Conservation (phyloP, 805 yeast species). For the Pichia phayaonensis region DNA sequence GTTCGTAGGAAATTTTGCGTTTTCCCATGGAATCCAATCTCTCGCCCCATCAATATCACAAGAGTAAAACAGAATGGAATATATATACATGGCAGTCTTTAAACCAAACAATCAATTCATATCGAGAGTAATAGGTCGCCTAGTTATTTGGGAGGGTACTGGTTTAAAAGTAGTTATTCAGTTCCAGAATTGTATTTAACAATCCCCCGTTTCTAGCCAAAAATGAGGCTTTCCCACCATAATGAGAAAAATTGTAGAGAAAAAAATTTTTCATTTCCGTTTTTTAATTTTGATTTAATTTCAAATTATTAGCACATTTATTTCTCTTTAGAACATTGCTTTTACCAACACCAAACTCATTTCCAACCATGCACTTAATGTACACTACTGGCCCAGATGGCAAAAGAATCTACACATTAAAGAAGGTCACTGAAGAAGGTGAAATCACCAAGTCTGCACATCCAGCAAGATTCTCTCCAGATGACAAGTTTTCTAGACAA, state of each 20-base stretch:
- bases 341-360: neutral
- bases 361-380: constrained; percentile 84
- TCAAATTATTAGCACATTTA: neutral
- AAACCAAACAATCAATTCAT: no score
- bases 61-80: no score
- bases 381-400: constrained; percentile 93
- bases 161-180: no score
- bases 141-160: no score
- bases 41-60: no score
- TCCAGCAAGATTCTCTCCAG: constrained; percentile 99
- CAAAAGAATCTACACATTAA: constrained; percentile 88
- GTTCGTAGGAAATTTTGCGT: neutral
- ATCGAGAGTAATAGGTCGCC: no score
- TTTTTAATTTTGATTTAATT: no score
- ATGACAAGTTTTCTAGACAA: constrained; percentile 98
- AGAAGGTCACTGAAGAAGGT: constrained; percentile 74
- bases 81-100: no score
- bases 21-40: neutral
- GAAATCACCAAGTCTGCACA: constrained; percentile 98
- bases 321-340: neutral
- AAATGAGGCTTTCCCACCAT: neutral
- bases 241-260: neutral
- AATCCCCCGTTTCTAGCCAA: no score
- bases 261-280: neutral
- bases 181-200: no score